Base-by-base conservation (phyloP, 1,139 yeast genomes). In the Arxiozyma slooffiae region DNA sequence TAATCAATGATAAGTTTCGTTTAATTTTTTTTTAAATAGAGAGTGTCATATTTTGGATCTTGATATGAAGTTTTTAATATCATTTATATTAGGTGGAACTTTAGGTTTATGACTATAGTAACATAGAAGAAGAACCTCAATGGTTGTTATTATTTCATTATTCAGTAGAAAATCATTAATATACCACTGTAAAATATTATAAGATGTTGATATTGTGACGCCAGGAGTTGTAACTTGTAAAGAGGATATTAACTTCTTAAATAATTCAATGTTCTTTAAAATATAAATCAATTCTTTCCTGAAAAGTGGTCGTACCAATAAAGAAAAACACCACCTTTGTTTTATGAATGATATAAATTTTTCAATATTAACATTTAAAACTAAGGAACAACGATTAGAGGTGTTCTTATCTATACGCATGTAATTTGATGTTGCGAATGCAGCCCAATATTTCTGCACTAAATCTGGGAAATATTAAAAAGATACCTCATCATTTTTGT, bases 1-100 rank as follows among this genome's bases (percentile, higher is more conserved):
- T 30, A 56, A 52, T 17, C 60, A 38, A 1, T 53, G 30, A 14
- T 50, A 20, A 8, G 61, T 38, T 18, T 44, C 44, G 16, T 57
- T 23, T 34, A 52, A 54, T 26, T 55, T 55, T 21, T 55, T 21
- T 51, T 38, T 9, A 62, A 41, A 37, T 56, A 55, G 2, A 53
- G 17, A 14, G 50, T 49, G 45, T 61, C 61, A 42, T 46, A 51
- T 30, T 46, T 50, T 2, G 66, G 64, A 42, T 59, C 53, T 50
- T 18, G 58, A 49, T 7, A 61, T 44, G 9, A 61, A 46, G 24
- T 47, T 44, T 1, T 50, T 44, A 1, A 55, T 52, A 8, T 52
- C 30, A 17, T 26, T 39, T 14, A 41, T 21, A 37, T 53, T 48
- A 4, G 56, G 38, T 6, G 37, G 22, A 2, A 4, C 14, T 24